Conservation (phyloP, 2,329 filamentous ascomycete species). For the Phoma sp. region DNA sequence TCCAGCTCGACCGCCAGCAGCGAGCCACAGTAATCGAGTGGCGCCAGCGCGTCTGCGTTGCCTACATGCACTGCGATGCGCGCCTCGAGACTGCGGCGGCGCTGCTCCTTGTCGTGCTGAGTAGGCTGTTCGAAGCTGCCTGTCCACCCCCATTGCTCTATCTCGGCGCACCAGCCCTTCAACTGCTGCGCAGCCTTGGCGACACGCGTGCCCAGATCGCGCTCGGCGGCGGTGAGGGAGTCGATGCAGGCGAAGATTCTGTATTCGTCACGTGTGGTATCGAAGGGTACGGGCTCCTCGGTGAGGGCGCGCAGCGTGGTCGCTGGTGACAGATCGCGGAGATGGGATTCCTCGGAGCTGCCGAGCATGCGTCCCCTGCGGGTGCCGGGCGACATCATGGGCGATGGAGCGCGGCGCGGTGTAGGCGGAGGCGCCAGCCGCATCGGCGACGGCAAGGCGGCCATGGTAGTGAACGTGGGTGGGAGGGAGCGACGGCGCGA, state of each 20-base stretch:
- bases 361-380: constrained; percentile 34
- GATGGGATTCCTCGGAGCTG: constrained; percentile 40
- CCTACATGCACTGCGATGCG: constrained; percentile 41
- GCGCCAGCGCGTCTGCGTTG: constrained; percentile 31
- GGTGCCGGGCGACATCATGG: constrained; percentile 43
- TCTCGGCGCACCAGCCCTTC: constrained; percentile 76
- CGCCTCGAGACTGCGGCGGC: constrained; percentile 40
- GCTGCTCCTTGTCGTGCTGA: constrained; percentile 33
- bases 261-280: constrained; percentile 50
- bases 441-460: constrained; percentile 37
- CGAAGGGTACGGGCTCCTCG: constrained; percentile 52
- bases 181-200: constrained; percentile 74
- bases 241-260: constrained; percentile 63
- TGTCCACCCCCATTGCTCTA: constrained; percentile 67
- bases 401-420: constrained; percentile 41
- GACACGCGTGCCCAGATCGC: constrained; percentile 73
- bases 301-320: constrained; percentile 53
- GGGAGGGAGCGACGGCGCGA: constrained; percentile 27
- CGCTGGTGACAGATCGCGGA: constrained; percentile 49
- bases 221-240: constrained; percentile 67
- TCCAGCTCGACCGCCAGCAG: constrained; percentile 69
- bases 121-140: constrained; percentile 54
- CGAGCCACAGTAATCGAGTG: constrained; percentile 70
- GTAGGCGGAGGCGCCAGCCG: constrained; percentile 42
- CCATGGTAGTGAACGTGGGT: constrained; percentile 28